Percentiles rank a stretch among this genome's conserved stretches.
Conservation (phyloP, 306 rosid genomes). For the Medicago truncatula region MtrunA17r5.0-ANR NC_053045.1:12897501-12898000, state of each 20-base stretch:
- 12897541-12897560: neutral
- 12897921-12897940: slow-evolving; percentile 57
- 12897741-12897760: slow-evolving; percentile 39
- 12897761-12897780: slow-evolving; percentile 31
- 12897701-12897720: slow-evolving; percentile 45
- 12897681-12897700: slow-evolving; percentile 44
- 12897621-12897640: neutral
- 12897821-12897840: slow-evolving; percentile 50
- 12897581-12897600: neutral
- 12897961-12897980: slow-evolving; percentile 44
- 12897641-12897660: slow-evolving; percentile 4
- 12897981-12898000: slow-evolving; percentile 27
- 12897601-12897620: neutral
- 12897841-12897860: slow-evolving; percentile 33
- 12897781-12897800: neutral
- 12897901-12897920: slow-evolving; percentile 49
- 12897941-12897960: slow-evolving; percentile 66
- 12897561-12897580: neutral
- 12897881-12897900: slow-evolving; percentile 51
- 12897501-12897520: slow-evolving; percentile 94
- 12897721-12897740: slow-evolving; percentile 39
- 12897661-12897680: neutral
- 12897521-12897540: neutral
- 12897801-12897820: slow-evolving; percentile 19
- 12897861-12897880: slow-evolving; percentile 30